A percentile compares a stretch with the other conserved stretches of the same genome.
phyloP scores from a whole-genome alignment of 768 basidiomycete species.

The Boletus bicolor region DNA sequence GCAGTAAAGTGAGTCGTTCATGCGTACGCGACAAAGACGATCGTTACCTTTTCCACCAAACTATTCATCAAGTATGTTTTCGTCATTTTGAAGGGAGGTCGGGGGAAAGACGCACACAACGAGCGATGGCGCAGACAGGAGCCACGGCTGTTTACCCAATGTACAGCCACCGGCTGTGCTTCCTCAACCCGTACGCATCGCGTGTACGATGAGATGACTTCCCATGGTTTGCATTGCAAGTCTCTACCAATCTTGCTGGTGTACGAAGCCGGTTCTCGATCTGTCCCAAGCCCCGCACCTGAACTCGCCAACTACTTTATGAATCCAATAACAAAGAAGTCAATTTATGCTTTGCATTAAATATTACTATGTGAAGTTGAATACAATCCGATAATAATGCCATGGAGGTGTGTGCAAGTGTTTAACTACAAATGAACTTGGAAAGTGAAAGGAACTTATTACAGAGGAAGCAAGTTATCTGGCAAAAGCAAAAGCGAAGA shows the following conservation, averaged over 20 bases:
- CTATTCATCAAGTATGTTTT: slow-evolving; percentile 83
- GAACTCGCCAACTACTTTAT: too few species aligned
- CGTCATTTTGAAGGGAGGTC: slow-evolving; percentile 54
- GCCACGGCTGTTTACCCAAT: slow-evolving; percentile 4
- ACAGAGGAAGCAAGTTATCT: background rate
- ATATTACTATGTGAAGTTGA: background rate
- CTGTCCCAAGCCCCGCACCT: too few species aligned
- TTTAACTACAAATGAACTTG: slow-evolving; percentile 1
- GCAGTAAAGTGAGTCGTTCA: slow-evolving; percentile 1
- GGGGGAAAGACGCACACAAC: background rate
- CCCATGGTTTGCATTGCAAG: too few species aligned
- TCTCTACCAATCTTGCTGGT: too few species aligned
- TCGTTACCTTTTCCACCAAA: slow-evolving; percentile 71
- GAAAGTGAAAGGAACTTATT: background rate
- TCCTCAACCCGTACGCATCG: too few species aligned
- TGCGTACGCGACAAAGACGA: background rate
- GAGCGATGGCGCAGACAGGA: slow-evolving; percentile 19
- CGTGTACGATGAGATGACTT: too few species aligned
- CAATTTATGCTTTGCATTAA: background rate
- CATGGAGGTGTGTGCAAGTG: slow-evolving; percentile 1
- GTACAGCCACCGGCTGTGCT: slow-evolving; percentile 14
- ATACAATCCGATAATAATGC: background rate
- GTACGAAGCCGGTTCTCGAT: too few species aligned
- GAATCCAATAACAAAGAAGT: too few species aligned
- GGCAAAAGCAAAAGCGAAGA: background rate